Evolutionary conservation across 768 basidiomycete species (phyloP), one percentile per base, ranked within the genome.

Genomic region (Dioszegia aurantiaca): DNA sequence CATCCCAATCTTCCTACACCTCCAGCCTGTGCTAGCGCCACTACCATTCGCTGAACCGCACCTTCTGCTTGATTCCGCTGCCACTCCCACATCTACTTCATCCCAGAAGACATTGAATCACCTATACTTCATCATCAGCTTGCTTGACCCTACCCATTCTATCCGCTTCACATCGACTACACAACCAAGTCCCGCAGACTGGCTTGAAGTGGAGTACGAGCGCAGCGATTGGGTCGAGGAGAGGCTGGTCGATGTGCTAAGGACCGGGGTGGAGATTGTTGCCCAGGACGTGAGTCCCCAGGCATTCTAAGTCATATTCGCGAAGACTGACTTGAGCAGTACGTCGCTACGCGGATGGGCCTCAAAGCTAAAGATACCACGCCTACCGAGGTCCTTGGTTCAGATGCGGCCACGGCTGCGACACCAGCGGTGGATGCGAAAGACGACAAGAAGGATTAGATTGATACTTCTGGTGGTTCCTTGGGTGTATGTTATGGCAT

Each of bases 201-300:
- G 95, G 95, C 75, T 98, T 55, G 84, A 85, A 4, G 79, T 91
- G 42, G 76, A 94, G 60, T 81, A 91, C 86, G 93, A 95, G 69
- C 82, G 86, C 63, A 88, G 90, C 73, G 79, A 80, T 54, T 77
- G 95, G 95, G 92, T 98, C 12, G 95, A 99, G 77, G 93, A 99
- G 70, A 76, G 88, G 37, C 83, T 97, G 60, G 93, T 92, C 3
- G 94, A 97, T 68, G 83, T 85, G 16, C 78, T 99, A 58, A 80
- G 89, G 56, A 80, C 90, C 14, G 89, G 87, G 8, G 84, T 94
- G 27, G 93, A 97, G 78, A 84, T 92, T 17, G 79, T 97, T 59
- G 91, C 91, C 1, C 92, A 97, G 77, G 90, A 94, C 69, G 75
- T 76, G 44, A 68, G 74, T 69, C 2, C 12, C n/a, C n/a, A n/a